Base-by-base conservation (phyloP, 805 yeast genomes). In the Starmerella apicola region DNA sequence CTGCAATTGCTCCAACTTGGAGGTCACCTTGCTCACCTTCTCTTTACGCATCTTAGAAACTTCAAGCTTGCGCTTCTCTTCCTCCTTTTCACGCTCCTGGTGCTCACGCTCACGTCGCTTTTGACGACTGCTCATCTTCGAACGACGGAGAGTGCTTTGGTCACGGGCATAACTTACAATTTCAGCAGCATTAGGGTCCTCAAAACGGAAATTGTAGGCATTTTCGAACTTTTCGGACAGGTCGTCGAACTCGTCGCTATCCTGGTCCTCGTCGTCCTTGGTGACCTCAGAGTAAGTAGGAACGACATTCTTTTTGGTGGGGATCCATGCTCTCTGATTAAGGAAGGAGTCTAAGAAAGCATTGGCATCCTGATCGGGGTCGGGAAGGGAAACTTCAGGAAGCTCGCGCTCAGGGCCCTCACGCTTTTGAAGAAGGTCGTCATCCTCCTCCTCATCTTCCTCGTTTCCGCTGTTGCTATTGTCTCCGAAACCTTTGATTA, bases 151-250 rank as follows among this genome's bases (percentile, higher is more conserved):
- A 0, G 97, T 84, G 19, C 91, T 94, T 61, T 85, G 95, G 46
- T 57, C 58, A 71, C 98, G 84, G 2, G 97, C 96, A 64, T 88
- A 91, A 15, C 94, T 79, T 16, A 86, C 79, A 59, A 91, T 82
- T 54, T 88, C 95, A 0, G 88, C 83, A 5, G 95, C 72, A 49
- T 76, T 74, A 13, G 94, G 85, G 53, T 86, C 96, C 61, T 91
- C 98, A 58, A 72, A 91, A 57, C 98, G 72, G 68, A 88, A 88
- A 55, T 91, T 91, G 63, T 86, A 88, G 0, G 94, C 95, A 47
- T 76, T 75, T 60, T 91, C 98, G 53, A 83, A 85, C 53, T 74
- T 66, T 52, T 91, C 98, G 5, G 81, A 95, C 2, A 93, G 91
- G 32, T 83, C 81, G 36, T 88, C 96, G 54, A 86, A 86, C 40